Conservation (phyloP, 129 eudicot species). For the Logfia minima region DNA sequence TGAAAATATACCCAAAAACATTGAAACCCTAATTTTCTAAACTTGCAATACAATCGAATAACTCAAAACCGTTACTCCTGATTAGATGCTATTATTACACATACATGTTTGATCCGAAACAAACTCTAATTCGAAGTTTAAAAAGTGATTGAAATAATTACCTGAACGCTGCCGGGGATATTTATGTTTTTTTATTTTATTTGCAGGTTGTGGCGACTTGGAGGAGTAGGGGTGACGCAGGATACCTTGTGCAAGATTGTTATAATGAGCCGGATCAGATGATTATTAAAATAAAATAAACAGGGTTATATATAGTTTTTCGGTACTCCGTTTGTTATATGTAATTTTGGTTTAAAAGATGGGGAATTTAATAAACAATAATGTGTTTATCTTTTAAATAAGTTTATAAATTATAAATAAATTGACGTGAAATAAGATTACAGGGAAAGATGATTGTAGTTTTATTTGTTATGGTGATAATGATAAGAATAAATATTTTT, state of each 20-base stretch:
- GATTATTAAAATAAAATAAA: neutral
- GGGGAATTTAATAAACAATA: no score
- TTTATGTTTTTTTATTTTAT: no score
- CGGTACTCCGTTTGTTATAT: no score
- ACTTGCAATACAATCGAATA: neutral
- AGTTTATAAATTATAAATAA: no score
- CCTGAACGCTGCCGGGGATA: neutral
- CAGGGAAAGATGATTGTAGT: no score
- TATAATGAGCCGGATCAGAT: neutral
- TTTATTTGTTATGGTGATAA: no score
- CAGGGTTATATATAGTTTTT: neutral
- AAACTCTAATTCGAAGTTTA: neutral
- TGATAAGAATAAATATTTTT: no score
- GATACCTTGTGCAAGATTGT: neutral
- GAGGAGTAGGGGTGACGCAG: neutral
- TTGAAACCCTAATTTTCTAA: neutral
- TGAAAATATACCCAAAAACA: neutral
- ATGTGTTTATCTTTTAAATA: no score
- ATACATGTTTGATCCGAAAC: neutral
- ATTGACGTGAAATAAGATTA: no score
- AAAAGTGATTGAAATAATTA: neutral
- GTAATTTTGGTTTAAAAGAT: no score
- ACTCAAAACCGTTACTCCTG: neutral
- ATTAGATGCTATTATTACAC: neutral
- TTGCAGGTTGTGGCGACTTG: neutral